Conservation (phyloP, 768 basidiomycete species). For the Kwoniella sp. region DNA sequence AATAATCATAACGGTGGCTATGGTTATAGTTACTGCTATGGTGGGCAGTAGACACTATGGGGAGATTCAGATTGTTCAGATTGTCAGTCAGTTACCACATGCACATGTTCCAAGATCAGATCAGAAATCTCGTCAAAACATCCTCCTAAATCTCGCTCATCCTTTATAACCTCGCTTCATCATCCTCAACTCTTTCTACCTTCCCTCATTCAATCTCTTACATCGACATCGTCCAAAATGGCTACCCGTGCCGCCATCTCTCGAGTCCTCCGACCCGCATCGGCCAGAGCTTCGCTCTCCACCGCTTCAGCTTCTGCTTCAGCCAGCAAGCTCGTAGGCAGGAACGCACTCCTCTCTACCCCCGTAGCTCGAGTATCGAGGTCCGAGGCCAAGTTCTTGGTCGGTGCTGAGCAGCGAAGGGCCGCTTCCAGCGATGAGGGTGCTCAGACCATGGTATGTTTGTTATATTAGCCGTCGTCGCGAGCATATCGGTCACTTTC, state of each 20-base stretch:
- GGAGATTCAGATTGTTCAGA: neutral
- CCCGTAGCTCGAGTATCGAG: slow-evolving; percentile 48
- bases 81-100: neutral
- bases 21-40: neutral
- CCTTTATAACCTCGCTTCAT: neutral
- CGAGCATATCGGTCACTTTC: too few relatives aligned
- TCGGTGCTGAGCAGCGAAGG: slow-evolving; percentile 40
- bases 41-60: too few relatives aligned
- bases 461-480: too few relatives aligned
- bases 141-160: neutral
- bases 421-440: slow-evolving; percentile 47
- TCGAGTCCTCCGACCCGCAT: slow-evolving; percentile 22
- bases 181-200: slow-evolving; percentile 1
- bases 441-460: slow-evolving; percentile 49
- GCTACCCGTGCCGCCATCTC: slow-evolving; percentile 39
- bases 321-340: slow-evolving; percentile 25
- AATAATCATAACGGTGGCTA: neutral
- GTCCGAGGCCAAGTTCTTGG: slow-evolving; percentile 37
- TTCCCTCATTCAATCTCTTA: neutral
- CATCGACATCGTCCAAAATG: slow-evolving; percentile 29
- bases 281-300: slow-evolving; percentile 15
- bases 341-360: slow-evolving; percentile 45
- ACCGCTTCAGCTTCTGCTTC: slow-evolving; percentile 20
- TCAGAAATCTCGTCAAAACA: slow-evolving; percentile 1
- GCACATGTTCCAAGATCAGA: neutral